Evolutionary conservation across 208 protist genomes (phyloP).

Genomic region (Tritrichomonas foetus): DNA sequence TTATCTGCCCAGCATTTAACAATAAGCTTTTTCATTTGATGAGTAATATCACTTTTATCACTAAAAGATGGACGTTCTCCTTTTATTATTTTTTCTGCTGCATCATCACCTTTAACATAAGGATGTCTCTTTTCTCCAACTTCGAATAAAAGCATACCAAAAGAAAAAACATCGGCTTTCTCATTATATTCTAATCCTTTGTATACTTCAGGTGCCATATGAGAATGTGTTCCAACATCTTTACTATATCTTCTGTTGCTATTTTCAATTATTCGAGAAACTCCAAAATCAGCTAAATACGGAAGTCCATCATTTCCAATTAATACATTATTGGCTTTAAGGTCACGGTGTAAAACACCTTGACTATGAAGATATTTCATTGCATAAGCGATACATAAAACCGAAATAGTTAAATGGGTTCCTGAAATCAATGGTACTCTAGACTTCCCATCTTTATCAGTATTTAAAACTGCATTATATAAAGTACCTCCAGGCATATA

Average conservation of each 20-base stretch:
- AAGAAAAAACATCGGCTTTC: not conserved
- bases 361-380: not conserved
- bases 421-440: not conserved
- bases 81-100: not conserved
- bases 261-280: not conserved
- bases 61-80: not conserved
- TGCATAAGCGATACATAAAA: not conserved
- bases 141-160: not conserved
- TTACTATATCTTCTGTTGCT: not conserved
- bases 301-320: not conserved
- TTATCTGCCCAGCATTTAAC: not conserved
- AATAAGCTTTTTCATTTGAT: not conserved
- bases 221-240: not conserved
- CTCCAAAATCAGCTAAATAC: not conserved
- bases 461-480: not conserved
- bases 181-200: not conserved
- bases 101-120: not conserved
- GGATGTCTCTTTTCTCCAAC: not conserved
- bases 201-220: constrained; percentile 1
- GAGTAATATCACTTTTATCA: not conserved
- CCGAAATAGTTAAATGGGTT: not conserved
- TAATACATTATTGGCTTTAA: not conserved
- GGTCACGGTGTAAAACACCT: not conserved
- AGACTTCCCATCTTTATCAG: not conserved
- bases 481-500: constrained; percentile 22